phyloP scores from a whole-genome alignment of 208 protist species.

The Trypanosoma vivax region DNA sequence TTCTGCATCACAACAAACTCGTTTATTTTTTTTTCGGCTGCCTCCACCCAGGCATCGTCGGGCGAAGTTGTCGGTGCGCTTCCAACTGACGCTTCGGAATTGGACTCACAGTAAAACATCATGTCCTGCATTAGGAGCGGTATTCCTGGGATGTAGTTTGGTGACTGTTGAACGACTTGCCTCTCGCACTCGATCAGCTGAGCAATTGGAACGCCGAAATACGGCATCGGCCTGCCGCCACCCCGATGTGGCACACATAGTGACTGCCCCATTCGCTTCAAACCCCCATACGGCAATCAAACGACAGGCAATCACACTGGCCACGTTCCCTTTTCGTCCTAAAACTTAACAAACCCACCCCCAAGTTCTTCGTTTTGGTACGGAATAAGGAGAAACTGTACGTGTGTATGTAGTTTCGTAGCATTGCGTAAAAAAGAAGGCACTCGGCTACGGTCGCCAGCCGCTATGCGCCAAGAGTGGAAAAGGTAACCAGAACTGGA shows the following conservation, averaged over 20 bases:
- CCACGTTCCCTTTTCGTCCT: no score
- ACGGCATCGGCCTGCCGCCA: slow-evolving; percentile 10
- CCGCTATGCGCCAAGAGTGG: no score
- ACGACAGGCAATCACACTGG: no score
- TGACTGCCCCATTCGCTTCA: background rate
- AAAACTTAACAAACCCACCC: no score
- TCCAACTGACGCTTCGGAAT: background rate
- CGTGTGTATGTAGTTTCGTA: no score
- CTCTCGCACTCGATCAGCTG: slow-evolving; percentile 39
- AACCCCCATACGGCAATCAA: no score
- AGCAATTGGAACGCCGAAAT: slow-evolving; percentile 28
- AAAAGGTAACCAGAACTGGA: no score
- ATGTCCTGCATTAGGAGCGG: slow-evolving; percentile 54
- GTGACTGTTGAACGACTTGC: slow-evolving; percentile 17
- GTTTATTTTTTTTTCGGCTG: slow-evolving; percentile 15
- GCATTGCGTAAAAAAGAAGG: no score
- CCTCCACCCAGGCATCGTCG: slow-evolving; percentile 12
- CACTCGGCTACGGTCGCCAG: no score
- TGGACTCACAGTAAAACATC: slow-evolving; percentile 26
- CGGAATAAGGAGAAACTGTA: no score
- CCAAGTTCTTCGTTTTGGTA: no score
- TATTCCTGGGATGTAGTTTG: slow-evolving; percentile 28
- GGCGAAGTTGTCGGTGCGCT: slow-evolving; percentile 3
- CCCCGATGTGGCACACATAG: background rate
- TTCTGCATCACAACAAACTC: slow-evolving; percentile 13